These are phyloP conservation scores for Populus alba DNA, from an alignment of 345 rosid species.

Conservation along the genomic window DNA sequence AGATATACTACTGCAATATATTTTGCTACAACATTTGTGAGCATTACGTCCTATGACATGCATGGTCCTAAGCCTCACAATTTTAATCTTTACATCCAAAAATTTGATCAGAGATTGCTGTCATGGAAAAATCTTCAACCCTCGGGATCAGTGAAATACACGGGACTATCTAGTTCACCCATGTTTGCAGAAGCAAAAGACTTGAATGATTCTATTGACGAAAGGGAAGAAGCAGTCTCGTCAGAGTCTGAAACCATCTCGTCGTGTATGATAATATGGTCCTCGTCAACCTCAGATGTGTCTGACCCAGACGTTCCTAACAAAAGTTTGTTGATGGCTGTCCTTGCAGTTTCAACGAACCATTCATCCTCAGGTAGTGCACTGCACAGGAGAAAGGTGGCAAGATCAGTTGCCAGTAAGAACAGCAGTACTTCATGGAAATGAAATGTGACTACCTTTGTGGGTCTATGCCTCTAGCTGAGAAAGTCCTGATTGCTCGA, in stretches of 20 bases:
- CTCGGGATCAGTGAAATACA: constrained; percentile 58
- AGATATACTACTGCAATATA: neutral
- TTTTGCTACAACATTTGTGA: neutral
- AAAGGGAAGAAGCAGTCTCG: constrained; percentile 65
- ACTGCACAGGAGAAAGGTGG: constrained; percentile 28
- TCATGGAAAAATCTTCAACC: constrained; percentile 22
- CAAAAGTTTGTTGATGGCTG: constrained; percentile 77
- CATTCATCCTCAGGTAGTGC: constrained; percentile 79
- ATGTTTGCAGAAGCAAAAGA: constrained; percentile 94
- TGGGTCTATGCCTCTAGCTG: constrained; percentile 76
- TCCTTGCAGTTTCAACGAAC: constrained; percentile 90
- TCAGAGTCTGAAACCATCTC: constrained; percentile 49
- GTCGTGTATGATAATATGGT: constrained; percentile 49
- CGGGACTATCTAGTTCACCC: constrained; percentile 90
- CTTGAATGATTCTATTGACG: constrained; percentile 56
- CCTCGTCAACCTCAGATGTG: constrained; percentile 61
- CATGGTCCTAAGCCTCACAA: neutral
- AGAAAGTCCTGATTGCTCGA: constrained; percentile 75
- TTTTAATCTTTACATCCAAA: constrained; percentile 8
- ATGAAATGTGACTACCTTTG: constrained; percentile 51
- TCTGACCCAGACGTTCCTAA: constrained; percentile 77
- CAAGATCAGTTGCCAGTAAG: constrained; percentile 8
- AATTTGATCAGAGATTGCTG: constrained; percentile 1
- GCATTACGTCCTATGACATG: neutral
- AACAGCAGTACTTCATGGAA: neutral